Percentiles rank a stretch among this genome's conserved stretches.
phyloP scores from a whole-genome alignment of 192 early-diverging fungal species.

The Globomyces pollinis-pini region DNA sequence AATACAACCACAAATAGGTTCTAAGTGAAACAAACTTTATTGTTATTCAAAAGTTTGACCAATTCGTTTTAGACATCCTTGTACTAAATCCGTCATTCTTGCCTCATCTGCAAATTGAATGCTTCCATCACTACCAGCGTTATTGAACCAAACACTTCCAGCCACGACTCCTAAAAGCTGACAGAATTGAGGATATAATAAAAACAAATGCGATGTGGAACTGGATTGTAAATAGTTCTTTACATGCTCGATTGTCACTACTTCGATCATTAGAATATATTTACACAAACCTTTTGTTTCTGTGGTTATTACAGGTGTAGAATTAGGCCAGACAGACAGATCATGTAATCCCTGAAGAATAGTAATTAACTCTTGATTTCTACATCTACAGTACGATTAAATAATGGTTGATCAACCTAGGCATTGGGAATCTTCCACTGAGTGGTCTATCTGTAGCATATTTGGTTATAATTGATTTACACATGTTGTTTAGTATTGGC shows the following conservation, averaged over 20 bases:
- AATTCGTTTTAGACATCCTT: constrained; percentile 22
- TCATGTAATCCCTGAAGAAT: constrained; percentile 43
- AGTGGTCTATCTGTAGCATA: constrained; percentile 60
- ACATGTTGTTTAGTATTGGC: constrained; percentile 57
- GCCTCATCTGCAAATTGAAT: constrained; percentile 22
- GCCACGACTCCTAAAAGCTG: constrained; percentile 29
- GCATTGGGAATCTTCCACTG: constrained; percentile 61
- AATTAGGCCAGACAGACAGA: constrained; percentile 37
- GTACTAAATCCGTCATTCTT: constrained; percentile 19
- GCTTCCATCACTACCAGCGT: constrained; percentile 6
- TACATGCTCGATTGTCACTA: constrained; percentile 23
- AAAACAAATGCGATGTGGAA: constrained; percentile 56
- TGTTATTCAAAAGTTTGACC: constrained; percentile 9
- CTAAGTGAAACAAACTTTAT: not conserved
- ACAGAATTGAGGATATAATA: constrained; percentile 58
- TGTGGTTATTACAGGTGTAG: constrained; percentile 17
- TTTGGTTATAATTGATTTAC: constrained; percentile 44
- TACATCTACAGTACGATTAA: constrained; percentile 29
- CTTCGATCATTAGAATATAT: not conserved
- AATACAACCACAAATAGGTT: too few species aligned
- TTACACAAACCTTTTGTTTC: not conserved
- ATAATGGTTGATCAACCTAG: too few species aligned
- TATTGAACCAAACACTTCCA: not conserved
- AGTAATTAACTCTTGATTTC: constrained; percentile 51
- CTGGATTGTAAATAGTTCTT: constrained; percentile 21